Conservation (phyloP, 208 protist genomes). For the Crithidia sp. region DNA sequence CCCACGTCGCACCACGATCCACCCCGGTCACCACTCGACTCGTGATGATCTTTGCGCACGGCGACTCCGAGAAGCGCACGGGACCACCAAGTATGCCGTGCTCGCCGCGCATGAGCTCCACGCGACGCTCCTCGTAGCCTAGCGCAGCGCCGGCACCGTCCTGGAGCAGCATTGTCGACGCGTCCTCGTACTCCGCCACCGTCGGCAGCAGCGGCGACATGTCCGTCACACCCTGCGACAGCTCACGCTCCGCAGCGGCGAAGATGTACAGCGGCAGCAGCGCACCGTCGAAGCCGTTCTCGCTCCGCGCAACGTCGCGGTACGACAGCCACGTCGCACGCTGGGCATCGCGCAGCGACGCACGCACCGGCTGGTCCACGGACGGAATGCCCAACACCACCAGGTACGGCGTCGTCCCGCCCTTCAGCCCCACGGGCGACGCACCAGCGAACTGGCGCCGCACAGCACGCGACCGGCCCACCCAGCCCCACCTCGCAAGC, state of each 20-base stretch:
- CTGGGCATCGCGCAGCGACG: slow-evolving; percentile 9
- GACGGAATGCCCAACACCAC: slow-evolving; percentile 17
- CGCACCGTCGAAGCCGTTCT: slow-evolving; percentile 10
- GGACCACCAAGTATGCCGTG: neutral
- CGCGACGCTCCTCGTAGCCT: slow-evolving; percentile 6
- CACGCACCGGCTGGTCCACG: slow-evolving; percentile 6
- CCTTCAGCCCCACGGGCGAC: slow-evolving; percentile 1
- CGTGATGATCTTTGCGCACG: neutral
- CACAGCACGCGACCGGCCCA: slow-evolving; percentile 3
- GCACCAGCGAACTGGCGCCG: slow-evolving; percentile 15
- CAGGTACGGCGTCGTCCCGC: slow-evolving; percentile 18
- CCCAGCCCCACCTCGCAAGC: slow-evolving; percentile 17
- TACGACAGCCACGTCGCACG: slow-evolving; percentile 4
- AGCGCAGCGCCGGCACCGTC: neutral
- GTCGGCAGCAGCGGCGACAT: slow-evolving; percentile 17
- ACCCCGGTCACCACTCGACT: neutral
- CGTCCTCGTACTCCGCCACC: slow-evolving; percentile 15
- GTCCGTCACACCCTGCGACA: neutral
- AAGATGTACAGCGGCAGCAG: slow-evolving; percentile 22
- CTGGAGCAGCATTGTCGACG: neutral
- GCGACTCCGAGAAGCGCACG: neutral
- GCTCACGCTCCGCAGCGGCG: slow-evolving; percentile 10
- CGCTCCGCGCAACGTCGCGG: slow-evolving; percentile 5
- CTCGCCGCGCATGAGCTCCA: neutral
- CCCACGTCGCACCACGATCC: neutral